Percentiles rank a stretch among this genome's conserved stretches.
phyloP scores from a whole-genome alignment of 345 rosid species.

The Salix koriyanagi region DNA sequence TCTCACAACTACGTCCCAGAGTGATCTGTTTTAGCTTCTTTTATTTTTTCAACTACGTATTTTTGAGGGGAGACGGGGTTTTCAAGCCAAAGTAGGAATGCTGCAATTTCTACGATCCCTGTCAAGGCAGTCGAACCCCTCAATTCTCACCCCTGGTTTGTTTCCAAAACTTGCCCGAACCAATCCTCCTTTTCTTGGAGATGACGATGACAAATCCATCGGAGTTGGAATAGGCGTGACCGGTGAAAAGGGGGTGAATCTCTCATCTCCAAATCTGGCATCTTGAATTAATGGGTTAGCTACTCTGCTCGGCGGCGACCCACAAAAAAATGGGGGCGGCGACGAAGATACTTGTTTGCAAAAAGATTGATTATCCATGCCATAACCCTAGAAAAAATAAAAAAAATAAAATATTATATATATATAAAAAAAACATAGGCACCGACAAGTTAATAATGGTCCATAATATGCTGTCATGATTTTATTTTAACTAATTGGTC shows the following conservation, averaged over 20 bases:
- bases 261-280: constrained; percentile 62
- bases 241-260: constrained; percentile 39
- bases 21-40: constrained; percentile 5
- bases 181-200: constrained; percentile 64
- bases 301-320: constrained; percentile 99
- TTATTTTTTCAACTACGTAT: constrained; percentile 23
- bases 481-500: neutral
- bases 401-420: neutral
- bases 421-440: neutral
- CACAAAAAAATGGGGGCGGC: constrained; percentile 79
- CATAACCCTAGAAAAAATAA: constrained; percentile 47
- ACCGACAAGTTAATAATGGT: neutral
- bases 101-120: constrained; percentile 74
- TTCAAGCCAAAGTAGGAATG: constrained; percentile 73
- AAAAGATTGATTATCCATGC: constrained; percentile 44
- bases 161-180: constrained; percentile 67
- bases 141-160: constrained; percentile 78
- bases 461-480: neutral
- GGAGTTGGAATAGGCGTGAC: constrained; percentile 29
- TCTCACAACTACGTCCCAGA: constrained; percentile 10
- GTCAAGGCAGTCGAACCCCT: constrained; percentile 91
- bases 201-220: constrained; percentile 31
- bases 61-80: constrained; percentile 8
- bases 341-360: constrained; percentile 54
- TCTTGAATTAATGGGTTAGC: constrained; percentile 96